Conservation (phyloP, 257 asterid genomes). For the Ocimum tenuiflorum region DNA sequence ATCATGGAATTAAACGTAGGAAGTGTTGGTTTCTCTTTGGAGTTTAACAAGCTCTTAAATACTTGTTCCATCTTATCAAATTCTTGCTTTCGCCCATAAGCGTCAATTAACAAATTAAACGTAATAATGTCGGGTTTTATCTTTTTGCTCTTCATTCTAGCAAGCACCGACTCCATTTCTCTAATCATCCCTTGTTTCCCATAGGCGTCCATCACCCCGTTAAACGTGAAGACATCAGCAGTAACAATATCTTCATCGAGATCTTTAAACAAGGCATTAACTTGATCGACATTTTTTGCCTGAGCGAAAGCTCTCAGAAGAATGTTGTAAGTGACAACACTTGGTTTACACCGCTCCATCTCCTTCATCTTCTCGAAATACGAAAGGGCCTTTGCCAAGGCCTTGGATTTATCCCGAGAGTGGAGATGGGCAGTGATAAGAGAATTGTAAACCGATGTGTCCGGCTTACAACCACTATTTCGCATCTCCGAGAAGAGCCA, state of each 20-base stretch:
- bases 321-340: conserved; percentile 80
- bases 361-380: conserved; percentile 87
- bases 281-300: conserved; percentile 60
- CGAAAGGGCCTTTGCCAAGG: conserved; percentile 60
- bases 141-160: conserved; percentile 68
- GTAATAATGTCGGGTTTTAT: conserved; percentile 76
- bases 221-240: conserved; percentile 80
- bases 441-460: conserved; percentile 87
- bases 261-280: conserved; percentile 59
- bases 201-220: conserved; percentile 94
- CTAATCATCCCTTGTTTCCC: conserved; percentile 83
- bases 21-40: conserved; percentile 73
- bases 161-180: conserved; percentile 78
- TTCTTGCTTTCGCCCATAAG: conserved; percentile 84
- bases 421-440: conserved; percentile 90
- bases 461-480: conserved; percentile 87
- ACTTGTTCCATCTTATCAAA: conserved; percentile 97
- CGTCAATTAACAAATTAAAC: conserved; percentile 73
- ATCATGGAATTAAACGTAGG: conserved; percentile 94
- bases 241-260: conserved; percentile 57
- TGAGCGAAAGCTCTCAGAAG: conserved; percentile 87
- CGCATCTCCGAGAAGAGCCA: conserved; percentile 99
- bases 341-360: conserved; percentile 76
- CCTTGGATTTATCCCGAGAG: conserved; percentile 72
- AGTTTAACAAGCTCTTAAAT: conserved; percentile 62